Evolutionary conservation across 169 alveolate genomes (phyloP).

Genomic region (Cryptosporidium ubiquitum): DNA sequence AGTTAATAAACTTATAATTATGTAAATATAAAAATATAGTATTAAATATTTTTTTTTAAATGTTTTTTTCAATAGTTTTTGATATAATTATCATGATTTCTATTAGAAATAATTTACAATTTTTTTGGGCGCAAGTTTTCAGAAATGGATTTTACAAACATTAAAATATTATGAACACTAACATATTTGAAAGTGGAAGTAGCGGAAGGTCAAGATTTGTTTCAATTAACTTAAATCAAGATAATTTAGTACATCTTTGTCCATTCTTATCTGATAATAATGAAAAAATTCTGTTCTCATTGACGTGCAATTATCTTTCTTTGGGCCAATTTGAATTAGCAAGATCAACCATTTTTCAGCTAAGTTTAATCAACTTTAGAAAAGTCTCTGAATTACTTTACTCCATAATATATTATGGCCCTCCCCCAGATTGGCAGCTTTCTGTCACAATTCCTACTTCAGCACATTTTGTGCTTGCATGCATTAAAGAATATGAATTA

Average conservation of each 20-base stretch:
- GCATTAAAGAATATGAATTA: conserved; percentile 23
- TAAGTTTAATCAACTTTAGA: not conserved
- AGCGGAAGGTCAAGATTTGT: not conserved
- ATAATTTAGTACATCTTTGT: not conserved
- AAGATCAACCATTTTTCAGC: conserved; percentile 36
- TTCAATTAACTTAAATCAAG: not conserved
- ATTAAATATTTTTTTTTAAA: no score
- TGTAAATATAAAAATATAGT: not conserved
- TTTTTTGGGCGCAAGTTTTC: conserved; percentile 1
- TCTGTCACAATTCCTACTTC: conserved; percentile 50
- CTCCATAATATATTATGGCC: conserved; percentile 42
- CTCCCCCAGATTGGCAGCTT: conserved; percentile 71
- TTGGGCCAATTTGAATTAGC: conserved; percentile 65
- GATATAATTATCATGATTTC: not conserved
- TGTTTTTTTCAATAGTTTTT: not conserved
- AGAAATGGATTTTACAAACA: not conserved
- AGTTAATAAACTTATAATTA: not conserved
- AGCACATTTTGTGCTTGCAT: conserved; percentile 53
- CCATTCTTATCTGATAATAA: conserved; percentile 8
- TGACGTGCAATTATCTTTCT: conserved; percentile 67
- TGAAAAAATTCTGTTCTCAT: not conserved
- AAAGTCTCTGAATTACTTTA: not conserved
- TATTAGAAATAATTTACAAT: not conserved
- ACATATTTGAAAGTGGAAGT: not conserved
- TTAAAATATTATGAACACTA: not conserved